Evolutionary conservation across 805 yeast species (phyloP).

Genomic region (Maudiozyma bulderi): DNA sequence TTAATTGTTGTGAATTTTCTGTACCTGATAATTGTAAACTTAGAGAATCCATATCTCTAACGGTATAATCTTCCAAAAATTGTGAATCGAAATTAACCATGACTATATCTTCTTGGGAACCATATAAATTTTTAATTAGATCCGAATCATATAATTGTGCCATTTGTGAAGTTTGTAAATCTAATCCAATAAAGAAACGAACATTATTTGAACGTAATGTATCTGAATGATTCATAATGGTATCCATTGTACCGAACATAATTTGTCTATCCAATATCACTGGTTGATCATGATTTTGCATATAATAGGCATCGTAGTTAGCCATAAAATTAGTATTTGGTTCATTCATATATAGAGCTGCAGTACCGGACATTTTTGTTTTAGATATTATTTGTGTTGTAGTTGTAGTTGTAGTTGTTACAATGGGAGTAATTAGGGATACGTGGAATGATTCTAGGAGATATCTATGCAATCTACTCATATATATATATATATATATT

Average conservation of each 20-base stretch:
- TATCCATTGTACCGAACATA: constrained; percentile 40
- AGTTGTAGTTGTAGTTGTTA: background rate
- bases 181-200: constrained; percentile 30
- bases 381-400: background rate
- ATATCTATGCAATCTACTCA: no score
- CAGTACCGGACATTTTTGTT: background rate
- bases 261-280: constrained; percentile 34
- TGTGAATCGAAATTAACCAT: constrained; percentile 31
- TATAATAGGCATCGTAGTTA: background rate
- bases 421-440: no score
- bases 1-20: background rate
- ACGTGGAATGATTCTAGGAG: no score
- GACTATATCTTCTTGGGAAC: constrained; percentile 24
- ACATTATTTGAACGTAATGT: constrained; percentile 33
- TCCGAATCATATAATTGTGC: constrained; percentile 15
- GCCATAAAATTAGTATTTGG: background rate
- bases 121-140: background rate
- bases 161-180: constrained; percentile 27
- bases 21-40: background rate
- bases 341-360: background rate
- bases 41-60: background rate
- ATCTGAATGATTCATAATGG: constrained; percentile 30
- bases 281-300: constrained; percentile 20
- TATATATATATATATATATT: no score
- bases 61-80: background rate